A percentile compares a stretch with the other conserved stretches of the same genome.
Evolutionary conservation across 176 grass and related monocot species (phyloP).

Genomic region (Pharus latifolius): DNA sequence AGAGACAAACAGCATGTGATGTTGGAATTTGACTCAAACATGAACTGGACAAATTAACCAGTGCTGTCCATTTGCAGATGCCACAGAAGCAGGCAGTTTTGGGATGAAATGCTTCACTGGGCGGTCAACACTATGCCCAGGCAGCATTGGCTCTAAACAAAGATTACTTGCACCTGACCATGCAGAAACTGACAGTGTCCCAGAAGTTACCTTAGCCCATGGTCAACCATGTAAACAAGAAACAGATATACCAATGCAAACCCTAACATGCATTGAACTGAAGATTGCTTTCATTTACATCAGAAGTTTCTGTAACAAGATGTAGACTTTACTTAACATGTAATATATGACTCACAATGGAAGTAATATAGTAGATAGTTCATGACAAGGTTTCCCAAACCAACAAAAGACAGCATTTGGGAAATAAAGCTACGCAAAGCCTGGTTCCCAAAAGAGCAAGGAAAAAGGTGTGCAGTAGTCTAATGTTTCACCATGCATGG

Average conservation of each 20-base stretch:
- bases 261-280: not conserved
- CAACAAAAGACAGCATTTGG: not conserved
- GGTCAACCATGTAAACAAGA: not conserved
- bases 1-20: constrained; percentile 1
- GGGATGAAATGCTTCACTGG: not conserved
- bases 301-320: not conserved
- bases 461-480: constrained; percentile 1
- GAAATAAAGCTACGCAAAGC: not conserved
- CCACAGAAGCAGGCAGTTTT: not conserved
- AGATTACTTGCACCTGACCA: not conserved
- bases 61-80: not conserved
- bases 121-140: not conserved
- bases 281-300: constrained; percentile 3
- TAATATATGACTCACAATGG: not conserved
- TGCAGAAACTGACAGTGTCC: not conserved
- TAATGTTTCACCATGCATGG: not conserved
- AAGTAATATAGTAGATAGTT: not conserved
- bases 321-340: not conserved
- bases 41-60: not conserved
- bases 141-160: not conserved
- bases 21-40: not conserved
- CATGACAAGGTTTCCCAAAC: not conserved
- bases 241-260: not conserved
- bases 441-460: constrained; percentile 12
- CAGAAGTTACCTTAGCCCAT: not conserved